Evolutionary conservation across 306 rosid genomes (phyloP).

Genomic region (Trichosanthes cucumerina): DNA sequence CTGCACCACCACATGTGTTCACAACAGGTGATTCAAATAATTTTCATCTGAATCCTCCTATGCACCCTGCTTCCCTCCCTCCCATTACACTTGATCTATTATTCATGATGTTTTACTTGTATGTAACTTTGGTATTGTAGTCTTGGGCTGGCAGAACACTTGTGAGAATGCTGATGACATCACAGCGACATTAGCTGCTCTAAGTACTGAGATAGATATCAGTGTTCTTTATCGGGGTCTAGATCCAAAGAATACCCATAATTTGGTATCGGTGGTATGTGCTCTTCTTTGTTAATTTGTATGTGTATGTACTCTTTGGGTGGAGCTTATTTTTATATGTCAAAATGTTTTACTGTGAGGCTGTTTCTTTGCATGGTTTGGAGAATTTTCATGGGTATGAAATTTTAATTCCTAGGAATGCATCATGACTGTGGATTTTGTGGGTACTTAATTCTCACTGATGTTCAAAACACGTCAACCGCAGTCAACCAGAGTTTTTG

Average conservation of each 20-base stretch:
- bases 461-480: neutral
- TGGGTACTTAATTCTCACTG: neutral
- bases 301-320: slow-evolving; percentile 40
- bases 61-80: neutral
- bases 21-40: slow-evolving; percentile 54
- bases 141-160: slow-evolving; percentile 94
- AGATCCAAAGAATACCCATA: slow-evolving; percentile 52
- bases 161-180: slow-evolving; percentile 79
- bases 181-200: slow-evolving; percentile 58
- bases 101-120: neutral
- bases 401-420: neutral
- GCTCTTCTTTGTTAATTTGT: slow-evolving; percentile 35
- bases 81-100: neutral
- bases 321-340: neutral
- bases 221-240: slow-evolving; percentile 79
- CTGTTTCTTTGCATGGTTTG: neutral
- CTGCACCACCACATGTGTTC: slow-evolving; percentile 78
- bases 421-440: neutral
- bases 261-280: slow-evolving; percentile 96
- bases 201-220: slow-evolving; percentile 65
- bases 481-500: neutral
- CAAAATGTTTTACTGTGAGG: neutral
- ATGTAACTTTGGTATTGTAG: slow-evolving; percentile 34
- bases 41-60: neutral
- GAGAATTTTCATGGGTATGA: neutral